These are phyloP conservation scores for Penicillium thymicola DNA, from an alignment of 2,329 filamentous ascomycete genomes.

Conservation along the genomic window DNA sequence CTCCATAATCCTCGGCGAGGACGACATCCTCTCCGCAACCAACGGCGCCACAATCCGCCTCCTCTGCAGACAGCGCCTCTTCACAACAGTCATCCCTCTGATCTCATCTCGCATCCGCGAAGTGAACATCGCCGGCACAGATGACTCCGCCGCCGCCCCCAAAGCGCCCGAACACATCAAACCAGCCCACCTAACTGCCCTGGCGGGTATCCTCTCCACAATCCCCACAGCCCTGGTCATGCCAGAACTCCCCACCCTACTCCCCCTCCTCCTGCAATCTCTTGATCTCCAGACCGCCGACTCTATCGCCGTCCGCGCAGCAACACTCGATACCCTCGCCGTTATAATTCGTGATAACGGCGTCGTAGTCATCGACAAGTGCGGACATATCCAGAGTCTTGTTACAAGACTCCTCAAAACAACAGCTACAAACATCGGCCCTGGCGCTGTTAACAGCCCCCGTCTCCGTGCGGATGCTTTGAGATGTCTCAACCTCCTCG, in stretches of 20 bases:
- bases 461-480: constrained; percentile 37
- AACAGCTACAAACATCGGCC: constrained; percentile 20
- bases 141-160: constrained; percentile 29
- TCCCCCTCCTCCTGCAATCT: constrained; percentile 61
- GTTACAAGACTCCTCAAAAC: constrained; percentile 56
- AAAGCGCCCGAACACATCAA: constrained; percentile 43
- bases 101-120: constrained; percentile 54
- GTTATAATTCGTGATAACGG: constrained; percentile 59
- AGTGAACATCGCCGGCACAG: constrained; percentile 34
- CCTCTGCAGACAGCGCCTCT: constrained; percentile 62
- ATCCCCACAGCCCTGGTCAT: constrained; percentile 60
- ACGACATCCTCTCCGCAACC: constrained; percentile 58
- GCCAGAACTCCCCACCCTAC: constrained; percentile 55
- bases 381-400: constrained; percentile 57
- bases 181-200: constrained; percentile 60
- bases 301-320: constrained; percentile 55
- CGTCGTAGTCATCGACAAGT: constrained; percentile 46
- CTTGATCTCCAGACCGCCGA: constrained; percentile 52
- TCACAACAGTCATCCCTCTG: constrained; percentile 56
- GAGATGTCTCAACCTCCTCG: constrained; percentile 39
- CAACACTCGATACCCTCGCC: constrained; percentile 58
- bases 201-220: constrained; percentile 59
- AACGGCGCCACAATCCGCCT: constrained; percentile 62
- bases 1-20: constrained; percentile 56
- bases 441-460: constrained; percentile 22